Percentiles rank a stretch among this genome's conserved stretches.
Evolutionary conservation across 805 yeast genomes (phyloP).

Genomic region (Yarrowia sp.): DNA sequence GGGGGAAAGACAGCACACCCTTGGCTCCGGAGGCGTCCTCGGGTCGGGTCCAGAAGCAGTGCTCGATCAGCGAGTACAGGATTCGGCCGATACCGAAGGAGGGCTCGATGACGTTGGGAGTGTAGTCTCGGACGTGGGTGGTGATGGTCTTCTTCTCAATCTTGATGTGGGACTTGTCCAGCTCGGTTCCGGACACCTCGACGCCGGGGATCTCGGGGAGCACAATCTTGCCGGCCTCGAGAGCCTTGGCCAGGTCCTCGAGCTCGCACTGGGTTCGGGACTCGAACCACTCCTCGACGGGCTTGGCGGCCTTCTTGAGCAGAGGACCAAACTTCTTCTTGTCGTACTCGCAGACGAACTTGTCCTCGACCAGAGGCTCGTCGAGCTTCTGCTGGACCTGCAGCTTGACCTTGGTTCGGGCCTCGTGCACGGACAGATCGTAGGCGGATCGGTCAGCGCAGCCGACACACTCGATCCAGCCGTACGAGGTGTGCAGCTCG

Average conservation of each 20-base stretch:
- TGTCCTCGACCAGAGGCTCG: constrained; percentile 82
- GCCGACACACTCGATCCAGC: constrained; percentile 99
- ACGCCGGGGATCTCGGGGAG: constrained; percentile 67
- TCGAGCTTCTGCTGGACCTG: constrained; percentile 91
- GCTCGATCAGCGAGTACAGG: constrained; percentile 91
- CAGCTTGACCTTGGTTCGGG: constrained; percentile 91
- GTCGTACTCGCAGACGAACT: constrained; percentile 82
- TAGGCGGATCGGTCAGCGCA: constrained; percentile 99
- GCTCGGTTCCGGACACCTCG: constrained; percentile 59
- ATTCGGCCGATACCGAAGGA: constrained; percentile 99
- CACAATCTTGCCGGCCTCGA: constrained; percentile 67
- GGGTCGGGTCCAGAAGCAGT: constrained; percentile 92
- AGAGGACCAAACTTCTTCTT: constrained; percentile 98
- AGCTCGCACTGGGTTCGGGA: constrained; percentile 84
- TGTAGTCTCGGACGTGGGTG: constrained; percentile 92
- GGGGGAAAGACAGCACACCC: constrained; percentile 90
- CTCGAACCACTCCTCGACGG: constrained; percentile 80
- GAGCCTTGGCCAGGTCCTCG: constrained; percentile 75
- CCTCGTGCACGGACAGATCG: constrained; percentile 93
- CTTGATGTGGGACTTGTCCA: constrained; percentile 72
- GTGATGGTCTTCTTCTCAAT: constrained; percentile 80
- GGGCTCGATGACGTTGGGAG: constrained; percentile 98
- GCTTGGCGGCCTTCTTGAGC: constrained; percentile 96
- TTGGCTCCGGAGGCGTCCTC: constrained; percentile 75
- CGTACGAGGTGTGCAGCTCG: constrained; percentile 92